Conservation (phyloP, 352 stramenopile genomes). For the Phytophthora vignae region DNA sequence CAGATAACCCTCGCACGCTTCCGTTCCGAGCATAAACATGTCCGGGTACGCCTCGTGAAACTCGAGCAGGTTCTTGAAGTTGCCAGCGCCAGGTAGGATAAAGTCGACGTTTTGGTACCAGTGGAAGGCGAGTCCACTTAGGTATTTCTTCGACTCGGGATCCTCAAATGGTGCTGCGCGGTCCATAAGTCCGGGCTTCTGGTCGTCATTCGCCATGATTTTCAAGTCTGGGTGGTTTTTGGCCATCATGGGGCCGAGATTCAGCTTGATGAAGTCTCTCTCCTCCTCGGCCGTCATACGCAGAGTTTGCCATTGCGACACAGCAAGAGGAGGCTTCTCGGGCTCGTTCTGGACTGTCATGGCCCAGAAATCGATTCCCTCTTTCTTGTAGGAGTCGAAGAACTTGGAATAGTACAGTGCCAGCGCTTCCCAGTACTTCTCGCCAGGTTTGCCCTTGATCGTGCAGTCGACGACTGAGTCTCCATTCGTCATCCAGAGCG, state of each 20-base stretch:
- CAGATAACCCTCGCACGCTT: slow-evolving; percentile 75
- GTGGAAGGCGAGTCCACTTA: slow-evolving; percentile 85
- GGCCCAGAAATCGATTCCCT: slow-evolving; percentile 76
- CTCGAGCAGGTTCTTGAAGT: slow-evolving; percentile 49
- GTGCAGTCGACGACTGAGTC: slow-evolving; percentile 57
- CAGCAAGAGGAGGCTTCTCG: slow-evolving; percentile 41
- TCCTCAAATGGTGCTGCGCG: slow-evolving; percentile 49
- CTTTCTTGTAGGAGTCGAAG: slow-evolving; percentile 37
- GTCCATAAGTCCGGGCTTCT: slow-evolving; percentile 62
- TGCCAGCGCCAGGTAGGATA: slow-evolving; percentile 39
- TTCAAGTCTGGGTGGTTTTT: slow-evolving; percentile 76
- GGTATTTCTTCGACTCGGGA: slow-evolving; percentile 59
- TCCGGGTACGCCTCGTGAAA: slow-evolving; percentile 61
- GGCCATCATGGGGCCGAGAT: slow-evolving; percentile 73
- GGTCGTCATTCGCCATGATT: slow-evolving; percentile 85
- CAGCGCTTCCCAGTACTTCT: slow-evolving; percentile 71
- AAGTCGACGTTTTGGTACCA: slow-evolving; percentile 79
- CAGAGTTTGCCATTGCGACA: slow-evolving; percentile 61
- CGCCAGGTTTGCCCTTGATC: slow-evolving; percentile 57
- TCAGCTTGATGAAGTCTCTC: slow-evolving; percentile 75
- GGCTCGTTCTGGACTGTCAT: slow-evolving; percentile 89
- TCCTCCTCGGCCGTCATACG: slow-evolving; percentile 52
- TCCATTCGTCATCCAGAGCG: slow-evolving; percentile 83
- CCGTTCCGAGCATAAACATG: slow-evolving; percentile 80
- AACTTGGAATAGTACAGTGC: slow-evolving; percentile 22